Base-by-base conservation (phyloP, 23 red algal species). In the Gracilaria gracilis region DNA sequence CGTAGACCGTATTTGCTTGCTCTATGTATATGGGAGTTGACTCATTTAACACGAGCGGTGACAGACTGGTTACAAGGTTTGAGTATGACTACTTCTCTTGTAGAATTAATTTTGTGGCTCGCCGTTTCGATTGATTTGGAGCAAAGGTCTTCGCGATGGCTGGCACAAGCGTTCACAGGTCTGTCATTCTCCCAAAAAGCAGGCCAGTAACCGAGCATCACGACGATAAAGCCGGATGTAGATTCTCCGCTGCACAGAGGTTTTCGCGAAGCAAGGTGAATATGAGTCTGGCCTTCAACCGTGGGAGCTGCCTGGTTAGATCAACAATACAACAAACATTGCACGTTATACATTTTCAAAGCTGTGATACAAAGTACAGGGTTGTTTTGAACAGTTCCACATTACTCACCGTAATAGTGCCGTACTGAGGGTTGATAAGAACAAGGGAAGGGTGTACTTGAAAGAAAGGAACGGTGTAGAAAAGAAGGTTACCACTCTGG, bases 1-100 rank as follows among this genome's bases (percentile, higher is more conserved):
- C 21, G 75, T 96, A 99, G 11, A 99, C 93, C 13, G 97, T 91
- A 15, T 74, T 87, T 9, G 94, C 97, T 78, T 96, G 95, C 21
- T 90, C 83, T 12, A 95, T 89, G 49, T 93, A 82, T 5, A 73
- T 35, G 33, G 94, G 79, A 29, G 88, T 82, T 48, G 51, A 67
- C 8, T 83, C 86, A 31, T 73, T 55, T 29, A 75, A 86, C 35
- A 99, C 51, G 4, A 99, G 82, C 70, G 86, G 87, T 77, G 96
- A 42, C 34, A 99, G 85, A 49, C 75, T 76, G 23, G 77, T 69
- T 27, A 90, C 47, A 48, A 96, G 86, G 12, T 88, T 91, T 27
- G 93, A 86, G 32, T 54, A 40, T 36, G 62, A 61, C 38, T 77
- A 76, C 25, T 81, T 55, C 44, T 66, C 78, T 5, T 79, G 44